Evolutionary conservation across 2,329 filamentous ascomycete genomes (phyloP), one percentile per base, ranked within the genome.

Genomic region (Hypomyces perniciosus): DNA sequence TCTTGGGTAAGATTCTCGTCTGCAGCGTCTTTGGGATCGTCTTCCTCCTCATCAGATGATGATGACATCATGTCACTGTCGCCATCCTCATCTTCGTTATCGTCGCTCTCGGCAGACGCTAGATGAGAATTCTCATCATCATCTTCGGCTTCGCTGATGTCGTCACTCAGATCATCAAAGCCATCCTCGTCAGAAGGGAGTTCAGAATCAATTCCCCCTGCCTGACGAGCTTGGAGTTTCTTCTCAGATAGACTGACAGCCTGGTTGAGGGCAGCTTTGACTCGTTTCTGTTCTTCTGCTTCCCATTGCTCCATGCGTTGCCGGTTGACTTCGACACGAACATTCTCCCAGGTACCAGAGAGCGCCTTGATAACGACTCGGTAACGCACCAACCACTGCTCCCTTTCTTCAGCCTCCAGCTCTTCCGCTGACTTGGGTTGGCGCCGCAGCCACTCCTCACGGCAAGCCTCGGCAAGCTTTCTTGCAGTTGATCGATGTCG

Each of bases 341-440:
- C 80, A 59, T 84, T 85, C 30, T 85, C 82, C 81, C 83, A 86
- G 0, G 77, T 84, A 31, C 73, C 77, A 38, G 67, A 67, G 38
- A 83, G 57, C 13, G 72, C 74, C 57, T 68, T 84, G 56, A 86
- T 75, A 12, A 96, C 80, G 53, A 84, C 79, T 54, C 82, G 88
- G 66, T 93, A 95, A 29, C 83, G 79, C 42, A 73, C 71, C 54
- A 84, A 75, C 68, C 83, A 83, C 59, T 83, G 76, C 27, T 85
- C 83, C 48, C 79, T 77, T 52, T 88, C 83, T 64, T 97, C 92
- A 10, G 80, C 81, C 59, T 91, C 84, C 13, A 96, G 78, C 64
- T 97, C 86, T 62, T 96, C 90, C 1, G 79, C 75, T 1, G 85
- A 84, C 59, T 89, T 89, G 8, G 86, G 86, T 58, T 90, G 86